phyloP scores from a whole-genome alignment of 495 filamentous ascomycete species.

The Penicillium goetzii region DNA sequence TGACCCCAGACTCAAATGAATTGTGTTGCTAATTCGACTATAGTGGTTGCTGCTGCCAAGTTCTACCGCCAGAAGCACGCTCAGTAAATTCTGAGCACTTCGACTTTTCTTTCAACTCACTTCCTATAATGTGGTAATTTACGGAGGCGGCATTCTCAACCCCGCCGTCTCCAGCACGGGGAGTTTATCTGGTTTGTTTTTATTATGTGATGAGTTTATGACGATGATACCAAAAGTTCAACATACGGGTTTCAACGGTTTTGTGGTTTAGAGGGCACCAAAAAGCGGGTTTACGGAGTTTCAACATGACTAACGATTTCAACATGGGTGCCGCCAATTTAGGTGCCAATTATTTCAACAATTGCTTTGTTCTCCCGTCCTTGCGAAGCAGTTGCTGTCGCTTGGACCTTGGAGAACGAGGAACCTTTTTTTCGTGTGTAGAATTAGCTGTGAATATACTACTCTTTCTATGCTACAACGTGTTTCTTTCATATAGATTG shows the following conservation, averaged over 20 bases:
- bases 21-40: no score
- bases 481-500: no score
- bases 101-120: constrained; percentile 13
- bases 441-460: constrained; percentile 37
- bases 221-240: constrained; percentile 59
- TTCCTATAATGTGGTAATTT: constrained; percentile 37
- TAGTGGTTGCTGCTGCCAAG: constrained; percentile 97
- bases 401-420: constrained; percentile 25
- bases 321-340: constrained; percentile 57
- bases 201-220: constrained; percentile 50
- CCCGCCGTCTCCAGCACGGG: constrained; percentile 43
- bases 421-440: constrained; percentile 29
- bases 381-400: constrained; percentile 26
- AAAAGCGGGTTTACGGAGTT: constrained; percentile 52
- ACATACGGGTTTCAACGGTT: constrained; percentile 52
- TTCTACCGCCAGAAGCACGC: constrained; percentile 87
- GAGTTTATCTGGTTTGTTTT: constrained; percentile 23
- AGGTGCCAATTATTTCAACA: constrained; percentile 42
- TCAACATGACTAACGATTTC: constrained; percentile 64
- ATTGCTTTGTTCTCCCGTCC: constrained; percentile 33
- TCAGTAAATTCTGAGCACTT: constrained; percentile 47
- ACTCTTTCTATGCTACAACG: no score
- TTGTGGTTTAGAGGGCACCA: constrained; percentile 49
- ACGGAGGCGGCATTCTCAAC: constrained; percentile 49
- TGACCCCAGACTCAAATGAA: no score